Evolutionary conservation across 176 grass and related monocot species (phyloP).

Genomic region (Musa acuminata): DNA sequence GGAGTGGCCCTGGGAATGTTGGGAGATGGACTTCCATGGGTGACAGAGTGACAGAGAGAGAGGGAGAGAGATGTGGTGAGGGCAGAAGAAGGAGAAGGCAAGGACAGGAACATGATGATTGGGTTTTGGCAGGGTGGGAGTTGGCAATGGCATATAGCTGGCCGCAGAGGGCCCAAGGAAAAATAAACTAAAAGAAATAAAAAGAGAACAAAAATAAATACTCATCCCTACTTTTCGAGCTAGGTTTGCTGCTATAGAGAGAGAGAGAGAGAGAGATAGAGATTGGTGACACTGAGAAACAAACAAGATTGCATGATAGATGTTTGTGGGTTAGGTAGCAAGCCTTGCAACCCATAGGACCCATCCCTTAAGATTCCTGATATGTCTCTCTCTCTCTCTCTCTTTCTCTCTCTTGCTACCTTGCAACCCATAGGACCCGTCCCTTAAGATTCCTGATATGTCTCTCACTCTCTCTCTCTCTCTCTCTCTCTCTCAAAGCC

Average conservation of each 20-base stretch:
- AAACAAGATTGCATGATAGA: conserved; percentile 8
- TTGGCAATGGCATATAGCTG: neutral
- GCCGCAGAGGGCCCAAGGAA: too few species aligned
- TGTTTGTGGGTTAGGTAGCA: conserved; percentile 13
- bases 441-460: too few species aligned
- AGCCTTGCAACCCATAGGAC: neutral
- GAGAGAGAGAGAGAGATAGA: neutral
- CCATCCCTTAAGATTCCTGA: neutral
- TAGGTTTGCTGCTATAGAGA: neutral
- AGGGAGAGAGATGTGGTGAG: neutral
- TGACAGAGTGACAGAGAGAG: neutral
- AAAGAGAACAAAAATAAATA: too few species aligned
- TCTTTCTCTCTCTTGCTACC: too few species aligned
- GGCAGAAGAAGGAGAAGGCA: neutral
- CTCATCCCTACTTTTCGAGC: neutral
- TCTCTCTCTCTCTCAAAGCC: neutral
- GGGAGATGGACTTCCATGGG: neutral
- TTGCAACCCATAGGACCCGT: too few species aligned
- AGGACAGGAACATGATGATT: neutral
- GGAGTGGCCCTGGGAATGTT: neutral
- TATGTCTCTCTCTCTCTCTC: neutral
- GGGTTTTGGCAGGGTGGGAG: neutral
- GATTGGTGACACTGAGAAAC: neutral
- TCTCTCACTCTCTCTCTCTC: too few species aligned
- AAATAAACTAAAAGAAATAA: too few species aligned